Base-by-base conservation (phyloP, 345 rosid genomes). In the Citrus maxima region DNA sequence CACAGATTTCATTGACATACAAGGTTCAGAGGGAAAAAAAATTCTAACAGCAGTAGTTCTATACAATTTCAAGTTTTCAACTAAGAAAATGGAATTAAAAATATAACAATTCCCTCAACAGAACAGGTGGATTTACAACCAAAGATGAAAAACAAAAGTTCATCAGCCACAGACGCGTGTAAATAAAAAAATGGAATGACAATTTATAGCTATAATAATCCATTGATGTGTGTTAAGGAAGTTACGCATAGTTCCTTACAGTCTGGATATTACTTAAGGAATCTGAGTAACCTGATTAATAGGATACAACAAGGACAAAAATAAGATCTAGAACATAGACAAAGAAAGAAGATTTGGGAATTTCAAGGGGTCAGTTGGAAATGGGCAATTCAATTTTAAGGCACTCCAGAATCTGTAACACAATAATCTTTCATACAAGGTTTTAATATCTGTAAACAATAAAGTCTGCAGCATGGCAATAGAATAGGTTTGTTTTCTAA, bases 311-410 rank as follows among this genome's bases (percentile, higher is more conserved):
- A 19, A 34, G 9, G 24, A 19, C 24, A 32, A 34, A 21, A 32
- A 10, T 10, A 24, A 24, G 30, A 42, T 24, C 21, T 42, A 68
- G 54, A 38, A 24, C 46, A 18, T 12, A 68, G 56, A 8, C 5
- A 22, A 68, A 68, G 22, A 12, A 24, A 1, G 30, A 38, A 38
- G 6, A 42, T 40, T 68, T 25, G 21, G 56, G 55, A 24, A 68
- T 27, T 40, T 68, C 56, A 68, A 68, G 14, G 18, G 13, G 13
- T n/a, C 21, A 40, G 34, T 5, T 5, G 54, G 55, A 40, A 68
- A 68, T 40, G 32, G 56, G n/a, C 46, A 68, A 68, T 42, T 69
- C 72, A 69, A 40, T 42, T 67, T 67, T 22, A 67, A 67, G 55
- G 55, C 21, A 40, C 16, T 40, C 37, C 32, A 0, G 72, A 38